Percentiles rank a stretch among this genome's conserved stretches.
These are phyloP conservation scores for Penicillium manginii DNA, from an alignment of 495 filamentous ascomycete genomes.

Conservation along the genomic window DNA sequence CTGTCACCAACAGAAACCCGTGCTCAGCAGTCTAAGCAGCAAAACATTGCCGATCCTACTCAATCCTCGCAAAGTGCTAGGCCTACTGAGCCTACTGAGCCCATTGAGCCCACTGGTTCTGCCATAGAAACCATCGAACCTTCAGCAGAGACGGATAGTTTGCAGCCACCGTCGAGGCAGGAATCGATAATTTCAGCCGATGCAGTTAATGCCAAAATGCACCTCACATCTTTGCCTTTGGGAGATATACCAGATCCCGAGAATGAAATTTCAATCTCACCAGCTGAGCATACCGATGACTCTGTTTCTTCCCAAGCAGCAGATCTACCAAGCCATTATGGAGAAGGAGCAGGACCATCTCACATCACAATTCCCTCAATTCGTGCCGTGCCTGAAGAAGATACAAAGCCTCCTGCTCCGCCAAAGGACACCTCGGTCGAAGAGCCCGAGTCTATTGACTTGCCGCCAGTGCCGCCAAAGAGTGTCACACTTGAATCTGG, in stretches of 20 bases:
- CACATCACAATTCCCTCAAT: slow-evolving; percentile 16
- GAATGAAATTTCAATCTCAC: background rate
- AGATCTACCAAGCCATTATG: background rate
- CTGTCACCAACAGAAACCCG: slow-evolving; percentile 25
- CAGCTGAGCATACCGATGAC: slow-evolving; percentile 4
- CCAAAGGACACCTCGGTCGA: background rate
- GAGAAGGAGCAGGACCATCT: background rate
- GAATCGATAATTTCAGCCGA: slow-evolving; percentile 6
- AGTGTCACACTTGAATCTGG: background rate
- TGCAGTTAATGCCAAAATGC: background rate
- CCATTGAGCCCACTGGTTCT: background rate
- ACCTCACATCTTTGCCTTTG: background rate
- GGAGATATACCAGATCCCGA: background rate
- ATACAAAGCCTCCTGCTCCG: slow-evolving; percentile 9
- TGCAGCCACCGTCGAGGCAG: slow-evolving; percentile 6
- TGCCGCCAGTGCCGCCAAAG: slow-evolving; percentile 2
- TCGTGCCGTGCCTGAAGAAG: slow-evolving; percentile 21
- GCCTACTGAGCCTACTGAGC: background rate
- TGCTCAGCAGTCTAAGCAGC: slow-evolving; percentile 4
- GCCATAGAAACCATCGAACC: background rate
- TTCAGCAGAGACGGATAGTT: background rate
- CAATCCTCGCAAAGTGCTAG: background rate
- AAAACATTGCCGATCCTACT: background rate
- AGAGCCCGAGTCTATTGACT: background rate
- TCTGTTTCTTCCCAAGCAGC: background rate